These are phyloP conservation scores for Protoeuglena noctilucae DNA, from an alignment of 139 green algal species.

Conservation along the genomic window DNA sequence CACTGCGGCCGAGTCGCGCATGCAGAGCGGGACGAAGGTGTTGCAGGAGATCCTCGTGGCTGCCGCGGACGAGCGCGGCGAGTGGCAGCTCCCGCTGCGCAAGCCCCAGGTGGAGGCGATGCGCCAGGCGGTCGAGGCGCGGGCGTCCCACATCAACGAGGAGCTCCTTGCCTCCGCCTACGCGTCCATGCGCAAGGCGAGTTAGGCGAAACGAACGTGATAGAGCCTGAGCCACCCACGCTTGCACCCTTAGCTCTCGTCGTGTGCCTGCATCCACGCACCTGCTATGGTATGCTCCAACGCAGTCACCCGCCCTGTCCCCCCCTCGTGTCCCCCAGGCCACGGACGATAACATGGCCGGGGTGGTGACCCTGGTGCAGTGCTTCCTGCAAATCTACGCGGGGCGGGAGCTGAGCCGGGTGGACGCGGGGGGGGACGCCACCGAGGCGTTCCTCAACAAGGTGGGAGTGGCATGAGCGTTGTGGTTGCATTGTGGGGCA, in stretches of 20 bases:
- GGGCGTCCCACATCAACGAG: slow-evolving; percentile 40
- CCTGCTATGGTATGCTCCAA: too few relatives aligned
- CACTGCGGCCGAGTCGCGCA: slow-evolving; percentile 46
- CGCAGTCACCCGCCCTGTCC: too few relatives aligned
- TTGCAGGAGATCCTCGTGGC: slow-evolving; percentile 56
- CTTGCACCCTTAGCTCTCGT: too few relatives aligned
- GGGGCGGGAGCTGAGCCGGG: slow-evolving; percentile 26
- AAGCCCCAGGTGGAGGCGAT: slow-evolving; percentile 32
- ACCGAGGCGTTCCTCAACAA: slow-evolving; percentile 21
- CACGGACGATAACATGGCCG: slow-evolving; percentile 50
- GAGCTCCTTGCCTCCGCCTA: slow-evolving; percentile 67
- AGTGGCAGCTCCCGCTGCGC: slow-evolving; percentile 73
- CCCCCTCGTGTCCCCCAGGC: too few relatives aligned
- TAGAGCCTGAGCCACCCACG: too few relatives aligned
- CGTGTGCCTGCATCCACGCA: too few relatives aligned
- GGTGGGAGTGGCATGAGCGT: slow-evolving; percentile 4
- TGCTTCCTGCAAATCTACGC: slow-evolving; percentile 80
- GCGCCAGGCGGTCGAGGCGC: slow-evolving; percentile 11
- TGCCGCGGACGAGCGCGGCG: slow-evolving; percentile 55
- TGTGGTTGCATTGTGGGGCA: background rate
- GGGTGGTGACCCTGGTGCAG: slow-evolving; percentile 68
- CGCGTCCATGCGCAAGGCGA: slow-evolving; percentile 78
- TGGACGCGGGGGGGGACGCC: slow-evolving; percentile 11
- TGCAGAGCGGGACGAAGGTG: background rate
- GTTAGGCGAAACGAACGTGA: too few relatives aligned